phyloP scores from a whole-genome alignment of 129 eudicot genomes.

The carrot (Daucus carota) region DNA sequence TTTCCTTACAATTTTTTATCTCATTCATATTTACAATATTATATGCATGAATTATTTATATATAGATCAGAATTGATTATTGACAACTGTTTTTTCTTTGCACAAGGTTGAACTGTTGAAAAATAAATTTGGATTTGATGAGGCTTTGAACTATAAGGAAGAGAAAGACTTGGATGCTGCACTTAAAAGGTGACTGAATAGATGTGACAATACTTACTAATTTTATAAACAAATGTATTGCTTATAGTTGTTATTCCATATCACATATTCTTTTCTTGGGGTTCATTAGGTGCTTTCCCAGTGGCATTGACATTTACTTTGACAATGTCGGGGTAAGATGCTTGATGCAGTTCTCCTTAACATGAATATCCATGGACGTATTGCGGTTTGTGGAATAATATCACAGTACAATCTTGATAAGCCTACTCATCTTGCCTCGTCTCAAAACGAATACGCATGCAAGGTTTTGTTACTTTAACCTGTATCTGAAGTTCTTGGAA shows the following conservation, averaged over 20 bases:
- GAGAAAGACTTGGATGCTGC: neutral
- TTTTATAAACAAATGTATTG: no score
- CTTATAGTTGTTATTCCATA: no score
- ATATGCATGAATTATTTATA: no score
- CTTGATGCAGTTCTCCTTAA: slow-evolving; percentile 1
- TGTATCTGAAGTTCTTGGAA: neutral
- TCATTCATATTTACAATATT: no score
- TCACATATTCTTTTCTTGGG: neutral
- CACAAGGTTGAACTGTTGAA: neutral
- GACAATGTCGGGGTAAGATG: neutral
- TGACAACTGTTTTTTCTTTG: neutral
- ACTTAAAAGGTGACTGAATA: neutral
- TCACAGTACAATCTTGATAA: slow-evolving; percentile 2
- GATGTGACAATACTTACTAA: no score
- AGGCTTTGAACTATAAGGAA: neutral
- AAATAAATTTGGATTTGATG: neutral
- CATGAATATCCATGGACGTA: neutral
- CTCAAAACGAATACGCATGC: neutral
- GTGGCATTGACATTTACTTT: neutral
- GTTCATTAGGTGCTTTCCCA: neutral
- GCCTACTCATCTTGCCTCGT: neutral
- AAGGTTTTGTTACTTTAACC: neutral
- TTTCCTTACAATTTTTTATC: no score
- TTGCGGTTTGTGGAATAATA: neutral
- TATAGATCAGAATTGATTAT: neutral